Evolutionary conservation across 2,329 filamentous ascomycete species (phyloP).

Genomic region (Curvularia verruculosa): DNA sequence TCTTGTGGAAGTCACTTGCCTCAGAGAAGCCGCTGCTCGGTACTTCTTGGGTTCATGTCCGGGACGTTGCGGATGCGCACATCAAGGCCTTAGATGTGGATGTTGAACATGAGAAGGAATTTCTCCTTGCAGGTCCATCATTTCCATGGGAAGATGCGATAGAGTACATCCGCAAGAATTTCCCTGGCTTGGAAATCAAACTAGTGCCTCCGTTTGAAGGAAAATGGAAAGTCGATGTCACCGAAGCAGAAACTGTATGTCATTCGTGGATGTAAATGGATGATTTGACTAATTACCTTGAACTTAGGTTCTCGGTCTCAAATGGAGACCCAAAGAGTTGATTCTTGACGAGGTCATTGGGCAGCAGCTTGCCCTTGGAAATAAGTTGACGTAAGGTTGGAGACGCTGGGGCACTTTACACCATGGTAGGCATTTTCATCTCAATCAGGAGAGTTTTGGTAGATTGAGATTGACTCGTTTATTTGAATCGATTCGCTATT

Average conservation of each 20-base stretch:
- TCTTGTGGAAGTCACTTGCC: constrained; percentile 21
- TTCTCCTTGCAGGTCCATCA: not conserved
- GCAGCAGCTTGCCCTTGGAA: not conserved
- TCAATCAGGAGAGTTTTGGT: not conserved
- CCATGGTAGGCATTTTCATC: not conserved
- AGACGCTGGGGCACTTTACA: not conserved
- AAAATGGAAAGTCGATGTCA: not conserved
- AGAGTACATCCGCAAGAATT: not conserved
- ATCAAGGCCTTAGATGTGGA: constrained; percentile 19
- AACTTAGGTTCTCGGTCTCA: not conserved
- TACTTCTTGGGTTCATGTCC: constrained; percentile 27
- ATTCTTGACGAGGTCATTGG: not conserved
- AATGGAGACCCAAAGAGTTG: not conserved
- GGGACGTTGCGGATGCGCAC: constrained; percentile 37
- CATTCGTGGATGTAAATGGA: not conserved
- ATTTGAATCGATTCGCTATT: too few species aligned
- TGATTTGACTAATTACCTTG: not conserved
- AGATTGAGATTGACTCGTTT: too few species aligned
- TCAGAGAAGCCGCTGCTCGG: constrained; percentile 19
- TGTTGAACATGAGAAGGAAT: not conserved
- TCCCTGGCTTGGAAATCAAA: not conserved
- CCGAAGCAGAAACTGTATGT: not conserved
- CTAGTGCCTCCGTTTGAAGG: not conserved
- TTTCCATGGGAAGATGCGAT: not conserved
- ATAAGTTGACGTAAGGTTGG: not conserved